Evolutionary conservation across 1,284 basidiomycete genomes (phyloP), one percentile per base, ranked within the genome.

Genomic region (Ganoderma boninense): DNA sequence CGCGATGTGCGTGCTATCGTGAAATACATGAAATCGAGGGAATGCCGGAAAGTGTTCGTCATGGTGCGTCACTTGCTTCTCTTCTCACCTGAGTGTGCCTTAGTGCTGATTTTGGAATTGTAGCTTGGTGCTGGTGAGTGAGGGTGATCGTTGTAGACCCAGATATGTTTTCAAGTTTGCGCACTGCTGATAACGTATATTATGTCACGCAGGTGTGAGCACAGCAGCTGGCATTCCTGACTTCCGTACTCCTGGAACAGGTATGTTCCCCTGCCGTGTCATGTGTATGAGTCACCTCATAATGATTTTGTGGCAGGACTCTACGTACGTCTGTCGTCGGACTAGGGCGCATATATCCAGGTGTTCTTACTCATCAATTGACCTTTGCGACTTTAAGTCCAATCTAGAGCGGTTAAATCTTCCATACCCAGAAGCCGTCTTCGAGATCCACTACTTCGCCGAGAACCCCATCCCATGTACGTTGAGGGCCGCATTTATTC

Each of bases 151-250:
- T 14, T 44, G 42, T 54, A 26, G 43, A 44, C 49, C 49, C 3
- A 13, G 49, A 26, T n/a, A 52, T 64, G 18, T 38, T 63, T 16
- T 35, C 5, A 64, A 23, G 56, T 10, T 42, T 16, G 26, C 20
- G 2, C 7, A 6, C 38, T 11, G 16, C 64, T 20, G 69, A 44
- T 23, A 23, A 62, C 62, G 57, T 18, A n/a, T 18, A 26, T 54
- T 18, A 26, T 54, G 49, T 26, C 49, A 20, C 26, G 29, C 67
- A 94, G 92, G 92, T 60, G 86, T 94, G 44, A 93, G 92, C 75
- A 94, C 93, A 4, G 87, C 92, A 44, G 93, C 93, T 73, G 93
- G 93, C 1, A 95, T 95, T 42, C 93, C 93, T 2, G 93, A 95
- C 79, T 95, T 94, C 77, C 84, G 93, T 73, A 94, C 92, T 32